A percentile compares a stretch with the other conserved stretches of the same genome.
Conservation (phyloP, 768 basidiomycete species). For the Termitomyces heimii region DNA sequence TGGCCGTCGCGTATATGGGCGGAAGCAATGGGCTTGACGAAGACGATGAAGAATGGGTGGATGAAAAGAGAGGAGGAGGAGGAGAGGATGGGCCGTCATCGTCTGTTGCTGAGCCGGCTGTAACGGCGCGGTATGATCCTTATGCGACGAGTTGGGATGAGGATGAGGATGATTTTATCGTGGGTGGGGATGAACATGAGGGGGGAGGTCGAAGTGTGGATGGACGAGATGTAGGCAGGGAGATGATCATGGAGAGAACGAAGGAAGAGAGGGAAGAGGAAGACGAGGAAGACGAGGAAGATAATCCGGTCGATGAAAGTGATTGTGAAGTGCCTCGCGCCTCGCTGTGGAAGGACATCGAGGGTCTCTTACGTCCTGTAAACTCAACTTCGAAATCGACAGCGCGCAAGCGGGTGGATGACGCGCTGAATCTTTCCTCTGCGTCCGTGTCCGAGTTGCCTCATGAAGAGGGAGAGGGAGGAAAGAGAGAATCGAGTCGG, state of each 20-base stretch:
- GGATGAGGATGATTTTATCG: background rate
- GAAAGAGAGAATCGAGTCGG: slow-evolving; percentile 33
- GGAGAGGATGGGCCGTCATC: slow-evolving; percentile 12
- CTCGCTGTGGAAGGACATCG: slow-evolving; percentile 12
- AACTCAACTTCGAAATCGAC: background rate
- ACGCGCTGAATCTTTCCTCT: background rate
- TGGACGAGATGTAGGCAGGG: background rate
- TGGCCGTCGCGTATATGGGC: slow-evolving; percentile 5
- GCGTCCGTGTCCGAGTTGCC: background rate
- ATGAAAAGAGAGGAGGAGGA: slow-evolving; percentile 6
- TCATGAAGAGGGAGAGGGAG: slow-evolving; percentile 14
- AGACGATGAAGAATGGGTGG: slow-evolving; percentile 1
- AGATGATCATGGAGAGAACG: background rate
- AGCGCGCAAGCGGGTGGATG: background rate
- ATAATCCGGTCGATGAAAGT: background rate
- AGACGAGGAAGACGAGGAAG: background rate
- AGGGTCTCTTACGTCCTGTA: slow-evolving; percentile 8
- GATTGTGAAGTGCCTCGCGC: background rate
- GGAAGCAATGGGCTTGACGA: slow-evolving; percentile 10
- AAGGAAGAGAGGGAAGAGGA: background rate
- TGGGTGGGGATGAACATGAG: background rate
- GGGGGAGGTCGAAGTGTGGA: background rate
- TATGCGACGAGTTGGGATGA: slow-evolving; percentile 6
- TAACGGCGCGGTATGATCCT: slow-evolving; percentile 14
- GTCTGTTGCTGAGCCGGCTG: slow-evolving; percentile 15